phyloP scores from a whole-genome alignment of 257 asterid genomes.

The Cruciata laevipes region DNA sequence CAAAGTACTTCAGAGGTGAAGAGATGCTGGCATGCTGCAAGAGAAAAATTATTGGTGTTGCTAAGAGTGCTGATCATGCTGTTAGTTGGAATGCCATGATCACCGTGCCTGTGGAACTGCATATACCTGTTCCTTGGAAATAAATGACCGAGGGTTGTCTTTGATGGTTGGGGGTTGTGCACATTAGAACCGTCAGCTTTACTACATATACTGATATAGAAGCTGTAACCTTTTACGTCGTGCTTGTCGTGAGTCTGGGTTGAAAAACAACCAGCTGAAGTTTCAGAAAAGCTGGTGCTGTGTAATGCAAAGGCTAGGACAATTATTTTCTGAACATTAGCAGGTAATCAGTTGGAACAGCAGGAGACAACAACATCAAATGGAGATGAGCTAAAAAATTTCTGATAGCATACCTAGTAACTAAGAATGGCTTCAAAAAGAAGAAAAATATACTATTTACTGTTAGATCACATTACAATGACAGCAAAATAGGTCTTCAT shows the following conservation, averaged over 20 bases:
- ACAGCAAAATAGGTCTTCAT: no score
- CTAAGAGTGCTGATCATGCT: background rate
- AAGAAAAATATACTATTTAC: no score
- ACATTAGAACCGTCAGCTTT: background rate
- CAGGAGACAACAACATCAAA: background rate
- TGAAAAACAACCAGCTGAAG: background rate
- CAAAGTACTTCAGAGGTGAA: slow-evolving; percentile 2
- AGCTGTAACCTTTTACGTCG: background rate
- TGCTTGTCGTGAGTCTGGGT: background rate
- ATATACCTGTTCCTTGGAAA: background rate
- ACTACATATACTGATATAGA: background rate
- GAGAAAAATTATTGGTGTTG: background rate
- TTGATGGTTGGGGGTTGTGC: background rate
- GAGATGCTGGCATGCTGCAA: background rate
- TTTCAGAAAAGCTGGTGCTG: no score
- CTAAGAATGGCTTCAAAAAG: background rate
- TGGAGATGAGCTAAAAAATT: background rate
- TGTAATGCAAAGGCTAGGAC: background rate
- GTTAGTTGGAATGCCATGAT: background rate
- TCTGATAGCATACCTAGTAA: background rate
- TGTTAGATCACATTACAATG: no score
- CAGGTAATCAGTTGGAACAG: background rate
- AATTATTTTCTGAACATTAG: background rate
- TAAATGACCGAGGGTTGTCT: background rate
- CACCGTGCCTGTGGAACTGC: background rate